Evolutionary conservation across 768 basidiomycete species (phyloP).

Genomic region (Serpula lacrymans): DNA sequence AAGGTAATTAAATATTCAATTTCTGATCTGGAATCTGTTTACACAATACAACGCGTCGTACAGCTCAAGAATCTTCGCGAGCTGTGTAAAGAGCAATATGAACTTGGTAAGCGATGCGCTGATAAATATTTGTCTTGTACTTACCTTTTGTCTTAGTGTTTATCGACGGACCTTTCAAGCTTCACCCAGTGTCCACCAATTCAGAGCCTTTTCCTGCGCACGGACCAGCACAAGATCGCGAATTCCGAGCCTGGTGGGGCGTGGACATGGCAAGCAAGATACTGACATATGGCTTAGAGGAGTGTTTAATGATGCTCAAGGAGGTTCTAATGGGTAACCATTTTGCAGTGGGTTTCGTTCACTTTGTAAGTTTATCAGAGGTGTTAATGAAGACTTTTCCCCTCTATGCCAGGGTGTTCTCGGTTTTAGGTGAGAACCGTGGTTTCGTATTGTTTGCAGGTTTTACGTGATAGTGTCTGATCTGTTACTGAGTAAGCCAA

Average conservation of each 20-base stretch:
- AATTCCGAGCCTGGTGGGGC: too few species aligned
- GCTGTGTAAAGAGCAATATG: conserved; percentile 58
- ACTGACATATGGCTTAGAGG: too few species aligned
- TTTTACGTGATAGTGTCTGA: too few species aligned
- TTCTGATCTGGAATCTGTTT: too few species aligned
- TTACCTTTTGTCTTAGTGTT: conserved; percentile 61
- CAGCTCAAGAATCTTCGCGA: not conserved
- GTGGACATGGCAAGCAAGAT: too few species aligned
- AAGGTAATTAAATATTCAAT: too few species aligned
- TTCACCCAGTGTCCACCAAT: conserved; percentile 67
- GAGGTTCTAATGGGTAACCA: too few species aligned
- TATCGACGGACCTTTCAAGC: conserved; percentile 64
- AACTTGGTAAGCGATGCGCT: conserved; percentile 47
- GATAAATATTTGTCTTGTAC: not conserved
- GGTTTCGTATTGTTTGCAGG: not conserved
- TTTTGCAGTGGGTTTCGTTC: too few species aligned
- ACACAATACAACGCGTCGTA: not conserved
- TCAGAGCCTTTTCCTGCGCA: too few species aligned
- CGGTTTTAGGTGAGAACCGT: conserved; percentile 63
- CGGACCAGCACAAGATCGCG: too few species aligned
- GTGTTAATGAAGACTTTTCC: not conserved
- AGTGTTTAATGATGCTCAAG: too few species aligned
- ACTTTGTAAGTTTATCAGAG: too few species aligned
- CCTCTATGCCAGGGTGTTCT: conserved; percentile 58
- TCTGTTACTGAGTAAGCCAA: conserved; percentile 65